Evolutionary conservation across 2,329 filamentous ascomycete species (phyloP).

Genomic region (Fusarium sambucinum): DNA sequence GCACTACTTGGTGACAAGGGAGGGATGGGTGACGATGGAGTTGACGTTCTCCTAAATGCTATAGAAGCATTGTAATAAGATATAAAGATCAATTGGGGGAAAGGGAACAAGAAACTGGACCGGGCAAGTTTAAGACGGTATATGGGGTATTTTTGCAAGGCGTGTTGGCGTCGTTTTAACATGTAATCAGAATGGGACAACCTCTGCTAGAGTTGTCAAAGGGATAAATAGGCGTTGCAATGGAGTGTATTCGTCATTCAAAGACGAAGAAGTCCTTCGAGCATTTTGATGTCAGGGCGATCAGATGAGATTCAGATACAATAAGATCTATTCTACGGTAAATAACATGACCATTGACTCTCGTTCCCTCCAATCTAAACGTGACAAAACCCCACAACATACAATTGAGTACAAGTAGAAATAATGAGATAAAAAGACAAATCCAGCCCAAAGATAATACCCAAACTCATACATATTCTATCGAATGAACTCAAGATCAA

Average conservation of each 20-base stretch:
- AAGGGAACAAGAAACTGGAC: conserved; percentile 3
- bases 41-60: conserved; percentile 71
- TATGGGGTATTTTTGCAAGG: conserved; percentile 19
- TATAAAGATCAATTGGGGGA: neutral
- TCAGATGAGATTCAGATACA: neutral
- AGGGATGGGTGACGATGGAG: conserved; percentile 62
- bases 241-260: conserved; percentile 10
- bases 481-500: neutral
- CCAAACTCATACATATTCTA: neutral
- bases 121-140: conserved; percentile 2
- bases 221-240: conserved; percentile 37
- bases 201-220: conserved; percentile 34
- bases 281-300: neutral
- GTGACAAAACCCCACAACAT: neutral
- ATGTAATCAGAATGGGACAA: conserved; percentile 20
- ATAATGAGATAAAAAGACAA: neutral
- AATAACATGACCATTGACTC: neutral
- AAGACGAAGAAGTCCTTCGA: neutral
- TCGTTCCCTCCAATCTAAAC: neutral
- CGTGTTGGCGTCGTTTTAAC: conserved; percentile 35
- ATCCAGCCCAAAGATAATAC: neutral
- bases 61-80: conserved; percentile 66
- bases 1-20: conserved; percentile 74
- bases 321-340: neutral
- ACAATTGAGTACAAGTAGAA: neutral